These are phyloP conservation scores for Acacia concinna DNA, from an alignment of 331 rosid genomes.

Conservation along the genomic window DNA sequence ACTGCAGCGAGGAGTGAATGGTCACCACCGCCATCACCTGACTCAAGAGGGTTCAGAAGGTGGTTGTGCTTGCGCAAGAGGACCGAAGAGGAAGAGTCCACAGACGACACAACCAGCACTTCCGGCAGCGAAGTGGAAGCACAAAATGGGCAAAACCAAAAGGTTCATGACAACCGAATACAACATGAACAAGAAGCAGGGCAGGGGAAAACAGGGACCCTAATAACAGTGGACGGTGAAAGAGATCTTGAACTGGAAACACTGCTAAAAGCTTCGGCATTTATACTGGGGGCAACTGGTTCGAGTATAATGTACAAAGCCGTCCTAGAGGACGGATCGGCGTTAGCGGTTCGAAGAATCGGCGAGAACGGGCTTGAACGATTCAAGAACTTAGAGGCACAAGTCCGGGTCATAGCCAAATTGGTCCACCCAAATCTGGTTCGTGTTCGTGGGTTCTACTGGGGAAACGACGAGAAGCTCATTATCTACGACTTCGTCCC, in stretches of 20 bases:
- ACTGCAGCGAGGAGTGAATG: conserved; percentile 35
- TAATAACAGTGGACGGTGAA: conserved; percentile 81
- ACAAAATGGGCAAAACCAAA: background rate
- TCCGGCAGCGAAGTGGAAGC: conserved; percentile 39
- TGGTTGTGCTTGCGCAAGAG: conserved; percentile 85
- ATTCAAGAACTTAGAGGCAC: conserved; percentile 87
- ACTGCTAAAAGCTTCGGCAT: conserved; percentile 85
- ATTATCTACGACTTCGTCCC: conserved; percentile 93
- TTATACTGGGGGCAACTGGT: conserved; percentile 89
- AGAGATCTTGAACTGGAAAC: conserved; percentile 80
- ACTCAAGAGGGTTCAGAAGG: conserved; percentile 69
- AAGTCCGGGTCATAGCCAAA: conserved; percentile 70
- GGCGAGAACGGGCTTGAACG: conserved; percentile 79
- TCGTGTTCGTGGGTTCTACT: conserved; percentile 89
- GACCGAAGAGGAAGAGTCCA: conserved; percentile 54
- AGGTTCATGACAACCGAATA: conserved; percentile 31
- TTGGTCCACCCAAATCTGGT: conserved; percentile 84
- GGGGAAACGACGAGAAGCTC: conserved; percentile 91
- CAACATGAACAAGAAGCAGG: conserved; percentile 39
- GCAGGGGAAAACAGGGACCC: conserved; percentile 59
- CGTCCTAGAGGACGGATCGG: conserved; percentile 80
- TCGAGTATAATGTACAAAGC: conserved; percentile 97
- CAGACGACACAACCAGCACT: conserved; percentile 45
- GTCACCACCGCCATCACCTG: conserved; percentile 60
- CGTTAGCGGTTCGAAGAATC: conserved; percentile 85